Evolutionary conservation across 2,329 filamentous ascomycete genomes (phyloP), one percentile per base, ranked within the genome.

Genomic region (Sporothrix humicola): DNA sequence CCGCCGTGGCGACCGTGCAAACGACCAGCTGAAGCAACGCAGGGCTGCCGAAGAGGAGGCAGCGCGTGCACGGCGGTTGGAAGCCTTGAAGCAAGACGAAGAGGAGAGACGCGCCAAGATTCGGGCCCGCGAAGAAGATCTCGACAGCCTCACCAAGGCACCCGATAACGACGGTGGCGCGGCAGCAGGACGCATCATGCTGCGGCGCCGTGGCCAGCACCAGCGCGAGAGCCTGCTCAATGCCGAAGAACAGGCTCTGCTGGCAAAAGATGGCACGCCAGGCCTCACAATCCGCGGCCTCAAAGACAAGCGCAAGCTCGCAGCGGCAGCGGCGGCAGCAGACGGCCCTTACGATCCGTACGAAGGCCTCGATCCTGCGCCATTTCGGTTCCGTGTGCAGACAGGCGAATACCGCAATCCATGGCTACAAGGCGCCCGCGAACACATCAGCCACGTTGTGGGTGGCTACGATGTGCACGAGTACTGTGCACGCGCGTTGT

Each of bases 341-440:
- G 88, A 94, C 78, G 90, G 90, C 73, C 91, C 93, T 0, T 98
- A 97, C 83, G 94, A 98, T 83, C 92, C 95, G 0, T 97, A 96
- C 80, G 94, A 90, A 54, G 96, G 94, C 0, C 83, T 95, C 75
- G 83, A 88, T 65, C 88, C 95, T 70, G 85, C 86, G 31, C 89
- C 90, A 26, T 86, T 91, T 77, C 91, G 95, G 77, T 95, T 93
- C 79, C 84, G 87, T 10, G 79, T 97, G 52, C 88, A 90, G 76
- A 17, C 65, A 2, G 87, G 89, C 69, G 84, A 87, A 58, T 97
- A 98, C 81, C 88, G 90, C 58, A 94, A 93, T 79, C 88, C 91
- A 65, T 94, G 91, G 86, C 84, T 97, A 71, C 90, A 92, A 61
- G 85, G 85, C 31, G 87, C 90, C 46, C 88, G 90, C 73, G 88